phyloP scores from a whole-genome alignment of 2,329 filamentous ascomycete genomes.

The Arthrobotrys sinensis region DNA sequence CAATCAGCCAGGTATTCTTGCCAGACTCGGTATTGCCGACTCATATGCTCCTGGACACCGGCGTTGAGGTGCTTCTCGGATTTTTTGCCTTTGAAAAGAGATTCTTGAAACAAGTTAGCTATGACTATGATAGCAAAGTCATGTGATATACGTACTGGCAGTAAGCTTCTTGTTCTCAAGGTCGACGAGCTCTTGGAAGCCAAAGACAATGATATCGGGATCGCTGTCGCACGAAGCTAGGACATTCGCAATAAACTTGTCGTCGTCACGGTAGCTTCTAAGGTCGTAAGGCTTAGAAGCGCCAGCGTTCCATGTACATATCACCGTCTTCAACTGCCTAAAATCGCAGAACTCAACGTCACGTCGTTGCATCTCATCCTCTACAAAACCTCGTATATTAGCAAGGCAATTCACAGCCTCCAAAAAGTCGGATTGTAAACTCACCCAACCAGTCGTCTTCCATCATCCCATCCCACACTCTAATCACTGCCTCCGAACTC shows the following conservation, averaged over 20 bases:
- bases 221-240: conserved; percentile 79
- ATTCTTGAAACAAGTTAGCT: conserved; percentile 72
- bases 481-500: conserved; percentile 86
- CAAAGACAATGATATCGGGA: conserved; percentile 93
- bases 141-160: conserved; percentile 75
- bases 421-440: conserved; percentile 59
- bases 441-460: conserved; percentile 91
- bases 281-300: conserved; percentile 92
- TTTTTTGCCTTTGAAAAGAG: conserved; percentile 82
- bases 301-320: conserved; percentile 97
- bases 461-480: conserved; percentile 91
- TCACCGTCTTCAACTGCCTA: conserved; percentile 81
- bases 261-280: conserved; percentile 78
- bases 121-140: not conserved
- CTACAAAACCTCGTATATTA: conserved; percentile 67
- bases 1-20: conserved; percentile 87
- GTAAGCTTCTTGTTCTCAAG: conserved; percentile 97
- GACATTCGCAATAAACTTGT: conserved; percentile 84
- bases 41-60: conserved; percentile 90
- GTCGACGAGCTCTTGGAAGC: conserved; percentile 98
- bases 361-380: conserved; percentile 85
- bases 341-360: conserved; percentile 89
- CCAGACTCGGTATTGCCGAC: conserved; percentile 97
- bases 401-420: conserved; percentile 2
- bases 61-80: conserved; percentile 85